phyloP scores from a whole-genome alignment of 495 filamentous ascomycete genomes.

The Margaritispora aquatica region DNA sequence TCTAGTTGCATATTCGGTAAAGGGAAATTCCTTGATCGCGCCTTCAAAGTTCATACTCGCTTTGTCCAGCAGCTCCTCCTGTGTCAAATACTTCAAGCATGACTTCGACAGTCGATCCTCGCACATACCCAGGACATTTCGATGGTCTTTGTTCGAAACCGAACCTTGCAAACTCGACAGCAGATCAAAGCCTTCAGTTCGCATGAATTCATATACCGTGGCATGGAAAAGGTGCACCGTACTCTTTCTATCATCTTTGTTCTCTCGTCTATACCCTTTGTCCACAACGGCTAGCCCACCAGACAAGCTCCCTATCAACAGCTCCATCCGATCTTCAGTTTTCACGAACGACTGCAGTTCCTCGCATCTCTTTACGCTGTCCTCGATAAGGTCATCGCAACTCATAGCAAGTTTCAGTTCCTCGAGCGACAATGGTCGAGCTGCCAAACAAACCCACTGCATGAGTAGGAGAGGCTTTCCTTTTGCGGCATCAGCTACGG shows the following conservation, averaged over 20 bases:
- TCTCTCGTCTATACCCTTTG: background rate
- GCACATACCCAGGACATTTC: background rate
- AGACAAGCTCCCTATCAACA: constrained; percentile 22
- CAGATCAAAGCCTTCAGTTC: constrained; percentile 16
- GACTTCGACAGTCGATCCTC: constrained; percentile 1
- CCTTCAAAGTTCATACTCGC: background rate
- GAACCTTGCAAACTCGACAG: background rate
- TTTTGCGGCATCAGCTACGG: background rate
- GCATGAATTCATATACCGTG: constrained; percentile 32
- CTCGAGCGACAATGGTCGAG: constrained; percentile 21
- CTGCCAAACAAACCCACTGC: constrained; percentile 30
- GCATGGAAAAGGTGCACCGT: constrained; percentile 34
- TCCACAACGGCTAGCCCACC: constrained; percentile 24
- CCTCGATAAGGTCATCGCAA: background rate
- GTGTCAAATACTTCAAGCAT: constrained; percentile 1
- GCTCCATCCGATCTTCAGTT: constrained; percentile 18
- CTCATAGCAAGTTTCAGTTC: constrained; percentile 30
- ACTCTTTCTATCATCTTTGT: too few species aligned
- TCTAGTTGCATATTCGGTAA: background rate
- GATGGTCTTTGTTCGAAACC: background rate
- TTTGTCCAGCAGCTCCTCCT: background rate
- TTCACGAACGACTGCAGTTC: constrained; percentile 14
- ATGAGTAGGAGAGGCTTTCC: constrained; percentile 20
- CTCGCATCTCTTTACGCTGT: constrained; percentile 5
- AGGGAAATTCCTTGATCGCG: background rate